Conservation (phyloP, 768 basidiomycete genomes). For the Boletus rubroflammeus region DNA sequence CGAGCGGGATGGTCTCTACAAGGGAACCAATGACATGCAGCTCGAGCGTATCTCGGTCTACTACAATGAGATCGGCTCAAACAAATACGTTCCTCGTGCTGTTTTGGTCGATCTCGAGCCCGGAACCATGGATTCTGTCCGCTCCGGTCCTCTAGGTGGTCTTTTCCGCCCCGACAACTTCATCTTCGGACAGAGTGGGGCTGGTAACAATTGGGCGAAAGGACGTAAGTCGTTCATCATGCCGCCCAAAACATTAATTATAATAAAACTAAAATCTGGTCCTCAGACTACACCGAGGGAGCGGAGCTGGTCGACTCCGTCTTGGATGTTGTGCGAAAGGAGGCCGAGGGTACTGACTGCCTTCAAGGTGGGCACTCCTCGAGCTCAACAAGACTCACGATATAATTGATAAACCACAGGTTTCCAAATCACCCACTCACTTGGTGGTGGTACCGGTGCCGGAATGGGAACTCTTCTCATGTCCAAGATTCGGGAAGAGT, state of each 20-base stretch:
- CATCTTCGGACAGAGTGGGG: slow-evolving; percentile 96
- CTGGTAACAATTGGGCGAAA: slow-evolving; percentile 99
- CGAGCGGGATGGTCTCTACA: slow-evolving; percentile 88
- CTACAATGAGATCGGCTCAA: slow-evolving; percentile 93
- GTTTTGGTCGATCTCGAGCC: slow-evolving; percentile 98
- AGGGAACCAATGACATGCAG: slow-evolving; percentile 91
- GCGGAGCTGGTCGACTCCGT: slow-evolving; percentile 99
- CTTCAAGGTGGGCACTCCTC: slow-evolving; percentile 75
- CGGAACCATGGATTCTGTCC: slow-evolving; percentile 92
- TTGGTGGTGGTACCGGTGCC: slow-evolving; percentile 98
- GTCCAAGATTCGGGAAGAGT: slow-evolving; percentile 98
- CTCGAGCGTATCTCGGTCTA: slow-evolving; percentile 97
- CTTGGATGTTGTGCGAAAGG: slow-evolving; percentile 97
- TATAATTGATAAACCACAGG: slow-evolving; percentile 41
- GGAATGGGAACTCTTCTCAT: slow-evolving; percentile 99
- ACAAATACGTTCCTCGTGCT: slow-evolving; percentile 98
- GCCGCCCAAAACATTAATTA: too few species aligned
- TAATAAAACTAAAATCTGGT: neutral
- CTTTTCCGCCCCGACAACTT: slow-evolving; percentile 99
- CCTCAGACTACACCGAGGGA: slow-evolving; percentile 80
- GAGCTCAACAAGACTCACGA: neutral
- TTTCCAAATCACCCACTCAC: slow-evolving; percentile 98
- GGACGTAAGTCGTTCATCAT: slow-evolving; percentile 66
- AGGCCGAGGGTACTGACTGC: slow-evolving; percentile 96
- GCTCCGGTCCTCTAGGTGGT: slow-evolving; percentile 82